Evolutionary conservation across 495 filamentous ascomycete genomes (phyloP).

Genomic region (Hyaloscypha variabilis): DNA sequence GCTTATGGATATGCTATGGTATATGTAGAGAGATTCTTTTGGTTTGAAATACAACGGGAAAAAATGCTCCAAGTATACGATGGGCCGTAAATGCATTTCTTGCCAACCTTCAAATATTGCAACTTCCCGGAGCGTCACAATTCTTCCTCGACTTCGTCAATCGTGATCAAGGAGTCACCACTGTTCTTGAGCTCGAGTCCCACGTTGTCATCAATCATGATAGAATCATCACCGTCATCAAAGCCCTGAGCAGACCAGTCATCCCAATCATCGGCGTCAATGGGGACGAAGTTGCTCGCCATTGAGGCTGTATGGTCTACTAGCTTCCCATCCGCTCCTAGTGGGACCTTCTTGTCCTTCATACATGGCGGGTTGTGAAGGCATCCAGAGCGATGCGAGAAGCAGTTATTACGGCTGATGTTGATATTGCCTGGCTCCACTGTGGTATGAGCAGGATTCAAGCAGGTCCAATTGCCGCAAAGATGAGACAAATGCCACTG

Average conservation of each 20-base stretch:
- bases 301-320: conserved; percentile 16
- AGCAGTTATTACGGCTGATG: conserved; percentile 36
- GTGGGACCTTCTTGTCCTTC: conserved; percentile 31
- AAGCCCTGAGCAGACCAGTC: conserved; percentile 11
- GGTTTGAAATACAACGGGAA: no score
- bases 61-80: not conserved
- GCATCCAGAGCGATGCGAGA: conserved; percentile 28
- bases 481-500: conserved; percentile 40
- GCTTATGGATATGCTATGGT: not conserved
- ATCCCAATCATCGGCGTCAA: not conserved
- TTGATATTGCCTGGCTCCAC: conserved; percentile 35
- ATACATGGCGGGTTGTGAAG: conserved; percentile 34
- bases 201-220: not conserved
- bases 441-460: conserved; percentile 36
- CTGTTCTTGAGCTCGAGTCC: not conserved
- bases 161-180: not conserved
- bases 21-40: not conserved
- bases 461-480: conserved; percentile 42
- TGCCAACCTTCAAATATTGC: not conserved
- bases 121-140: not conserved
- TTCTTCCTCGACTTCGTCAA: conserved; percentile 1
- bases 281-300: not conserved
- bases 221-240: not conserved
- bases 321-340: conserved; percentile 20
- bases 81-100: not conserved